Conservation (phyloP, 495 filamentous ascomycete genomes). For the Penicillium tannophilum region DNA sequence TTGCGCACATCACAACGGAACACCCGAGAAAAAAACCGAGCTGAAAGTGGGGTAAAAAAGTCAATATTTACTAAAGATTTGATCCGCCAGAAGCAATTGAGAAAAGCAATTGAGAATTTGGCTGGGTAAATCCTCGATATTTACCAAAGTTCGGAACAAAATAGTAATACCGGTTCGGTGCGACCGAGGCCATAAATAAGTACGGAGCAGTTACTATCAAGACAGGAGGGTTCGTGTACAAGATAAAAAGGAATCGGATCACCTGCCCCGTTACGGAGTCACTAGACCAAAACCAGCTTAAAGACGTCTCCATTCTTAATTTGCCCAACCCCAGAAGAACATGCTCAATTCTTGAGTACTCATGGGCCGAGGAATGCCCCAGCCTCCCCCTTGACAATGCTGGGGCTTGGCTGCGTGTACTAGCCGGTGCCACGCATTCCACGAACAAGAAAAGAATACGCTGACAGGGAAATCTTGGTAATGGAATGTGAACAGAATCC, state of each 20-base stretch:
- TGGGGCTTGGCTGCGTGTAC: not conserved
- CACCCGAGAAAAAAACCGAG: not conserved
- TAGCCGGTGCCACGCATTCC: slow-evolving; percentile 5
- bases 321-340: slow-evolving; percentile 5
- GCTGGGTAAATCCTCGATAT: not conserved
- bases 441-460: not conserved
- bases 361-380: slow-evolving; percentile 4
- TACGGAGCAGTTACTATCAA: too few relatives aligned
- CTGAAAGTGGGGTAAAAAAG: not conserved
- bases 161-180: not conserved
- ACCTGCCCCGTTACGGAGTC: not conserved
- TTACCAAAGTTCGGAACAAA: slow-evolving; percentile 6
- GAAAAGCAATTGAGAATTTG: not conserved
- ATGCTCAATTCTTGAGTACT: slow-evolving; percentile 2
- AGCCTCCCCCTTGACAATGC: slow-evolving; percentile 9
- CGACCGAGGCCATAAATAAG: not conserved
- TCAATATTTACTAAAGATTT: not conserved
- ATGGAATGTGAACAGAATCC: slow-evolving; percentile 10
- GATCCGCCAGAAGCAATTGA: not conserved
- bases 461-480: not conserved
- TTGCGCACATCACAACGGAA: not conserved
- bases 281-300: not conserved
- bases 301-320: slow-evolving; percentile 1
- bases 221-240: too few relatives aligned
- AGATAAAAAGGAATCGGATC: not conserved